Evolutionary conservation across 2,329 filamentous ascomycete genomes (phyloP), one percentile per base, ranked within the genome.

Genomic region (Aspergillus pseudoglaucus): DNA sequence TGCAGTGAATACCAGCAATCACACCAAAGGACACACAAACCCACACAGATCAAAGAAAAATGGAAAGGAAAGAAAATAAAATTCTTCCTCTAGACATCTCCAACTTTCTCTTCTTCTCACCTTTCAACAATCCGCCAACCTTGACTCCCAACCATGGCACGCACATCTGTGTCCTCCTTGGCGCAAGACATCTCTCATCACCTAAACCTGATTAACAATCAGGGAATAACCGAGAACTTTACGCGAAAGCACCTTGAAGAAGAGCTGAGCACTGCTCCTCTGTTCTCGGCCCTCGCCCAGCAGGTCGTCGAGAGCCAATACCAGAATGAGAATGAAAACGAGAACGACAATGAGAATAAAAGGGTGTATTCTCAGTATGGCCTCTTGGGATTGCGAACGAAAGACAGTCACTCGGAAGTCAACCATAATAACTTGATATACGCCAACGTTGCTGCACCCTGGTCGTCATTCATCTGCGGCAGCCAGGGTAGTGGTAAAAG

Each of bases 401-500:
- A 23, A 6, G 12, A 3, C 5, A 12, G 12, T 14, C 17, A 14
- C 15, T 40, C 38, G 15, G 18, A 20, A 14, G 38, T 23, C 12
- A 18, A 40, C 8, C 9, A 22, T 2, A 3, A 40, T n/a, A 23
- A 20, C 20, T 12, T 40, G 17, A 18, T 40, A 20, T 40, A 40
- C 10, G 38, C 38, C 17, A 40, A 40, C 18, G 4, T 40, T 23
- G 15, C 38, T 40, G 38, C 38, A 7, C 38, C 38, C 3, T 40
- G 38, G 38, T 82, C 79, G 0, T 69, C 74, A 0, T 84, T 84
- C 58, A 78, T 85, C 17, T 85, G 82, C 50, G 82, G 82, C 1
- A 77, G 77, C 1, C 81, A 84, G 55, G 82, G 81, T 0, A 78
- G 75, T 38, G 82, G 82, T 0, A 84, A 84, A 56, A 79, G 75